A percentile compares a stretch with the other conserved stretches of the same genome.
These are phyloP conservation scores for Cyberlindnera saturnus DNA, from an alignment of 805 yeast species.

Conservation along the genomic window DNA sequence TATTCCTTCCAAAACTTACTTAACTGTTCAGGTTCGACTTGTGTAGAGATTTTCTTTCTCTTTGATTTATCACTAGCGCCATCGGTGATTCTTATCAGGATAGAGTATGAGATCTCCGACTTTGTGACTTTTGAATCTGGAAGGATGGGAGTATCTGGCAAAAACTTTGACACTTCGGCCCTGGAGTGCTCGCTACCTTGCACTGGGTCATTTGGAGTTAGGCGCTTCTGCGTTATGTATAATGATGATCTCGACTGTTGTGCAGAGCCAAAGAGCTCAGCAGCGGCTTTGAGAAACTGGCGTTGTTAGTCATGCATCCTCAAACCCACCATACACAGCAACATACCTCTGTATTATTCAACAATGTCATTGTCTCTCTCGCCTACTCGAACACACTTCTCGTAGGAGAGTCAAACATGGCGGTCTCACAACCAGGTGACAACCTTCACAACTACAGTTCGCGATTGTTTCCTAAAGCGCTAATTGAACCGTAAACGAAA, in stretches of 20 bases:
- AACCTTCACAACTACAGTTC: too few species aligned
- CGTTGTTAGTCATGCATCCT: not conserved
- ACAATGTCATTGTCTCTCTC: conserved; percentile 5
- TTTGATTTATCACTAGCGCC: conserved; percentile 44
- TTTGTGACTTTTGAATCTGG: conserved; percentile 24
- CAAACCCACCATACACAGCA: not conserved
- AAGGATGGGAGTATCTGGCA: conserved; percentile 14
- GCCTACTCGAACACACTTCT: too few species aligned
- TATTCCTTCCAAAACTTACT: conserved; percentile 77
- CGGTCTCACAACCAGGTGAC: too few species aligned
- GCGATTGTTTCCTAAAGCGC: too few species aligned
- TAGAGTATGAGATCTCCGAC: conserved; percentile 38
- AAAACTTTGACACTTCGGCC: conserved; percentile 21
- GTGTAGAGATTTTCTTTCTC: conserved; percentile 64
- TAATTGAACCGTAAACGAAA: too few species aligned
- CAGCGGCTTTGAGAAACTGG: conserved; percentile 22
- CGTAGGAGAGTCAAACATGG: too few species aligned
- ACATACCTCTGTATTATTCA: conserved; percentile 20
- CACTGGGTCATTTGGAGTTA: conserved; percentile 25
- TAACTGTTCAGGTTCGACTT: conserved; percentile 54
- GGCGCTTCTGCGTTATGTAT: conserved; percentile 56
- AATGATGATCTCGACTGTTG: conserved; percentile 42
- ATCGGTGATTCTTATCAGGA: conserved; percentile 63
- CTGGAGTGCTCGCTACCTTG: conserved; percentile 16
- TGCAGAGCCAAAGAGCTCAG: conserved; percentile 25